These are phyloP conservation scores for Zychaea mexicana DNA, from an alignment of 371 early-diverging fungal species.

Conservation along the genomic window DNA sequence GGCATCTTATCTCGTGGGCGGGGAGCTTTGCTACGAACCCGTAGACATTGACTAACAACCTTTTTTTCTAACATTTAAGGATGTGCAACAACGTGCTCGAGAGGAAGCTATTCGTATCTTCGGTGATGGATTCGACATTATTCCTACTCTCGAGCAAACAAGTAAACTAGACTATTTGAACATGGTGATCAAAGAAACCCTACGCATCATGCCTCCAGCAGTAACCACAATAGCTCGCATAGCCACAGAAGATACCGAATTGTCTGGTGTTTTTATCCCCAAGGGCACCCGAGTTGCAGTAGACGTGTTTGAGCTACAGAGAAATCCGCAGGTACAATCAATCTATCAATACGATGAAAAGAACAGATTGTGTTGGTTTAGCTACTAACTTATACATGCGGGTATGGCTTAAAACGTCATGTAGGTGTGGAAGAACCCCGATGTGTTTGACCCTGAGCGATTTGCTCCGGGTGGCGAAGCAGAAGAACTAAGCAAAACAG, in stretches of 20 bases:
- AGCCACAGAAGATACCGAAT: slow-evolving; percentile 6
- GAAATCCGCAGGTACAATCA: no score
- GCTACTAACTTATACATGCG: no score
- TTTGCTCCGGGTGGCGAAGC: slow-evolving; percentile 16
- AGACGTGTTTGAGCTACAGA: no score
- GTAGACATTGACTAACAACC: no score
- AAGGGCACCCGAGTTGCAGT: no score
- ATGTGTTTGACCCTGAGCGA: slow-evolving; percentile 21
- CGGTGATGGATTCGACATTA: slow-evolving; percentile 1
- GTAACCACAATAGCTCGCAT: not conserved
- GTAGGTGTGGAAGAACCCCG: slow-evolving; percentile 28
- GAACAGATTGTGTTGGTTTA: no score
- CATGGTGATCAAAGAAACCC: slow-evolving; percentile 16
- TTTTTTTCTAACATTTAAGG: not conserved
- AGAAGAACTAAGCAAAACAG: slow-evolving; percentile 13
- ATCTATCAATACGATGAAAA: no score
- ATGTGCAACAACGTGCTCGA: slow-evolving; percentile 17
- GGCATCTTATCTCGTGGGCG: no score
- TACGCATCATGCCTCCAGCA: slow-evolving; percentile 12
- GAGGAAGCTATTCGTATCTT: slow-evolving; percentile 14
- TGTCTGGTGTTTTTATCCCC: no score
- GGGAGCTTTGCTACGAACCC: no score
- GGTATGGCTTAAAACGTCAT: no score
- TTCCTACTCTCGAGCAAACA: slow-evolving; percentile 10
- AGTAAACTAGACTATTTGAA: slow-evolving; percentile 8